Conservation (phyloP, 371 early-diverging fungal species). For the Rhizopus delemar region DNA sequence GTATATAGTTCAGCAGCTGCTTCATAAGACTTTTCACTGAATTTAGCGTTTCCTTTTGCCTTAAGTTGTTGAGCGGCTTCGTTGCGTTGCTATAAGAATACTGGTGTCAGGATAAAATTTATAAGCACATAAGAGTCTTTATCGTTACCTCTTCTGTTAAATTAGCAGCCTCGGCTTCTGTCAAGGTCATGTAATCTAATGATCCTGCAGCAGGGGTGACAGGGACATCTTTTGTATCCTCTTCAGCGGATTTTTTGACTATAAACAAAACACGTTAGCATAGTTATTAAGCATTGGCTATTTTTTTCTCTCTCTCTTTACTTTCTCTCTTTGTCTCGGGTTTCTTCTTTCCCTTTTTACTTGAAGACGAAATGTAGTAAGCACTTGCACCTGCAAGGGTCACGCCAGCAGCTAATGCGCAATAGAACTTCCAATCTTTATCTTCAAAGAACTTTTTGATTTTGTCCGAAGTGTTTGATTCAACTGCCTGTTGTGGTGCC, state of each 20-base stretch:
- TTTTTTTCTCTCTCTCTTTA: conserved; percentile 1
- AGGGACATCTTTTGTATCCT: conserved; percentile 9
- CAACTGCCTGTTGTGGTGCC: not conserved
- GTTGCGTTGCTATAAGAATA: conserved; percentile 51
- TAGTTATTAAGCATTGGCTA: conserved; percentile 4
- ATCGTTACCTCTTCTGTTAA: conserved; percentile 52
- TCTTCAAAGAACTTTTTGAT: conserved; percentile 67
- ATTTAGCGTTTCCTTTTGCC: conserved; percentile 85
- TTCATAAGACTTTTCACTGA: conserved; percentile 76
- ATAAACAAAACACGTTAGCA: not conserved
- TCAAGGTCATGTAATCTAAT: conserved; percentile 53
- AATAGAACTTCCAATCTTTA: conserved; percentile 80
- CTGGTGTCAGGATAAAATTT: conserved; percentile 1
- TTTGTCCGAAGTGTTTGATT: conserved; percentile 24
- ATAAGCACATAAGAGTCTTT: not conserved
- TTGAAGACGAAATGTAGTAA: conserved; percentile 58
- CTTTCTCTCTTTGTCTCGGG: conserved; percentile 28
- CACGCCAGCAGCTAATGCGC: conserved; percentile 67
- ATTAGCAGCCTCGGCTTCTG: conserved; percentile 59
- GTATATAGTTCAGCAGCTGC: conserved; percentile 88
- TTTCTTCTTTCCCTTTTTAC: conserved; percentile 28
- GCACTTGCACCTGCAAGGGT: conserved; percentile 67
- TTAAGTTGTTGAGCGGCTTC: conserved; percentile 78
- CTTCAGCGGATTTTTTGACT: conserved; percentile 7
- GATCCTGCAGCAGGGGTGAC: conserved; percentile 28